Evolutionary conservation across 108 stramenopile species (phyloP).

Genomic region (Cyclotella baltica): DNA sequence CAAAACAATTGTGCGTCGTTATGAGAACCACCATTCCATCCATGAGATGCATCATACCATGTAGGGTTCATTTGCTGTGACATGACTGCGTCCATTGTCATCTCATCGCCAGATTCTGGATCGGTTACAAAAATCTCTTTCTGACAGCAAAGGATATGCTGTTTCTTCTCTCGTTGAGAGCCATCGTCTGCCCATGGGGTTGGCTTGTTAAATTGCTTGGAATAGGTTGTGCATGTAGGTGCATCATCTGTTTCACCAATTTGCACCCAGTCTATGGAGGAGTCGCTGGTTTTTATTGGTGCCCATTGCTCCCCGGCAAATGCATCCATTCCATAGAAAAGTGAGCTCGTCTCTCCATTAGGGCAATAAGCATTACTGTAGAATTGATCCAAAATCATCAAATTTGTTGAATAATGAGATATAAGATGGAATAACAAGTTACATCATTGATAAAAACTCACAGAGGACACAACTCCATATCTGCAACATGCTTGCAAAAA

Average conservation of each 20-base stretch:
- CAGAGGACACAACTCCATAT: constrained; percentile 32
- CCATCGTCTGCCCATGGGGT: constrained; percentile 24
- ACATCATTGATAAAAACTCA: constrained; percentile 6
- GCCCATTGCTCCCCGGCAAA: constrained; percentile 44
- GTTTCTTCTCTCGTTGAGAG: constrained; percentile 15
- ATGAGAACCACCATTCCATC: constrained; percentile 42
- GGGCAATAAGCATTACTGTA: constrained; percentile 32
- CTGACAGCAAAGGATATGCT: constrained; percentile 39
- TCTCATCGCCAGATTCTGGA: not conserved
- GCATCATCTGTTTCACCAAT: constrained; percentile 13
- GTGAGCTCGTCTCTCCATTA: constrained; percentile 4
- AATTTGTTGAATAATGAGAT: not conserved
- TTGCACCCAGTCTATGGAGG: constrained; percentile 25
- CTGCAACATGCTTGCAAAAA: constrained; percentile 36
- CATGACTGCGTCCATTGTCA: not conserved
- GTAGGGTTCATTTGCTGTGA: constrained; percentile 1
- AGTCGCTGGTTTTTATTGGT: constrained; percentile 8
- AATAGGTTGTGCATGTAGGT: constrained; percentile 10
- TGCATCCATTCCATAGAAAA: constrained; percentile 21
- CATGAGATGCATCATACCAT: constrained; percentile 45
- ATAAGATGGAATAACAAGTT: not conserved
- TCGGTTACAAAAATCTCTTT: not conserved
- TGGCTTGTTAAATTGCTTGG: not conserved
- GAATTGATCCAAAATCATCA: not conserved
- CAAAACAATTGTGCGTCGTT: constrained; percentile 34